Evolutionary conservation across 768 basidiomycete genomes (phyloP).

Genomic region (Cystoderma amianthinum): DNA sequence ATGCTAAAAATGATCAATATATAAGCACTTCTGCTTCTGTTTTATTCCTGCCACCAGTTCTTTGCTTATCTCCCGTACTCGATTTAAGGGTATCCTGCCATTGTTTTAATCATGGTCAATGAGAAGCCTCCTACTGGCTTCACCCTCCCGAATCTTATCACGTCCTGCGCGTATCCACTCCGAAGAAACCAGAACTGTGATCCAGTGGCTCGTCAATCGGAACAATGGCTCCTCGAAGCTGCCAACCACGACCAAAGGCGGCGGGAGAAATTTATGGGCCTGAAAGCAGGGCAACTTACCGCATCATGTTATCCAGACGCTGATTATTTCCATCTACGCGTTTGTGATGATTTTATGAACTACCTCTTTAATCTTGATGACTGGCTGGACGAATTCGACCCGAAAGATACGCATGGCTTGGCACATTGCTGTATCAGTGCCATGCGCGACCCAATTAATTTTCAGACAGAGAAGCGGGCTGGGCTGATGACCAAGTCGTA

Average conservation of each 20-base stretch:
- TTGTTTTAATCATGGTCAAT: neutral
- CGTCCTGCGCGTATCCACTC: conserved; percentile 16
- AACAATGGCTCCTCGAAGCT: conserved; percentile 13
- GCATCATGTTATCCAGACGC: conserved; percentile 37
- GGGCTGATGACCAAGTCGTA: conserved; percentile 16
- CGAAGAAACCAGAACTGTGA: conserved; percentile 13
- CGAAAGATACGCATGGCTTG: conserved; percentile 11
- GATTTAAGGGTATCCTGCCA: neutral
- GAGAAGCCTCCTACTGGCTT: conserved; percentile 2
- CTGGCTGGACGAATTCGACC: conserved; percentile 13
- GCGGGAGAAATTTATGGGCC: conserved; percentile 20
- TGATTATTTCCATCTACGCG: conserved; percentile 31
- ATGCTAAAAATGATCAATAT: neutral
- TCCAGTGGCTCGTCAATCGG: conserved; percentile 12
- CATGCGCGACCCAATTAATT: conserved; percentile 13
- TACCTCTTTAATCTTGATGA: conserved; percentile 15
- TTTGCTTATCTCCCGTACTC: neutral
- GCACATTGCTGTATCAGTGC: conserved; percentile 13
- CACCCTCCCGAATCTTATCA: conserved; percentile 20
- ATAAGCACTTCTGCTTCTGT: neutral
- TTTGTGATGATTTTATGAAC: conserved; percentile 38
- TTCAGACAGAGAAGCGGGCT: conserved; percentile 13
- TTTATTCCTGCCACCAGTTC: neutral
- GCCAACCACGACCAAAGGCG: conserved; percentile 8
- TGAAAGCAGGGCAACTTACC: conserved; percentile 35